phyloP scores from a whole-genome alignment of 2,329 filamentous ascomycete genomes.

The Fusarium lyarnte region DNA sequence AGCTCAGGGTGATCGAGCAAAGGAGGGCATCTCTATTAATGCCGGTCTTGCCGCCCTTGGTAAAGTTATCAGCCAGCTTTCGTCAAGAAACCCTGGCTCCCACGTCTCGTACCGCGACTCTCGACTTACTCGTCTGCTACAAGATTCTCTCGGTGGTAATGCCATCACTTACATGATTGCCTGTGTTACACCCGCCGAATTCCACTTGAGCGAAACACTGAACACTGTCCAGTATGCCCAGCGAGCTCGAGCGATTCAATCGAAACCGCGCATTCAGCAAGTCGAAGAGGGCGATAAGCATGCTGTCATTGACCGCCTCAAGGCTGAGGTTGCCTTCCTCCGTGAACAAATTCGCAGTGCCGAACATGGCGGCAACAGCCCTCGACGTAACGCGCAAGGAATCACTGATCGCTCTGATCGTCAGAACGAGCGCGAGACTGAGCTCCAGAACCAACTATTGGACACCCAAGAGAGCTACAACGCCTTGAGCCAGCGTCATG shows the following conservation, averaged over 20 bases:
- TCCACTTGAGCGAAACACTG: slow-evolving; percentile 95
- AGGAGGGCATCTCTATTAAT: slow-evolving; percentile 98
- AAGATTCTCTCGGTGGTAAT: slow-evolving; percentile 96
- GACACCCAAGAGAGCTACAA: slow-evolving; percentile 96
- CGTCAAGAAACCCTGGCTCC: slow-evolving; percentile 84
- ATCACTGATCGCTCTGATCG: slow-evolving; percentile 80
- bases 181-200: slow-evolving; percentile 95
- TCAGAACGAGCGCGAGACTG: slow-evolving; percentile 83
- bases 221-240: slow-evolving; percentile 99
- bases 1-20: slow-evolving; percentile 91
- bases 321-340: slow-evolving; percentile 92
- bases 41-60: slow-evolving; percentile 92
- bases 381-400: slow-evolving; percentile 61
- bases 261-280: slow-evolving; percentile 95
- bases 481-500: slow-evolving; percentile 89
- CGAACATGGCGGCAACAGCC: slow-evolving; percentile 62
- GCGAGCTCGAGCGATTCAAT: slow-evolving; percentile 94
- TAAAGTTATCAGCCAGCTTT: slow-evolving; percentile 98
- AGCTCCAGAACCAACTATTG: slow-evolving; percentile 92
- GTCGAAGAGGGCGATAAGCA: slow-evolving; percentile 94
- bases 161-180: slow-evolving; percentile 99
- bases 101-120: slow-evolving; percentile 99
- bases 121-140: slow-evolving; percentile 91
- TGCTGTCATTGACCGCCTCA: slow-evolving; percentile 89
- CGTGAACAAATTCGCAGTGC: slow-evolving; percentile 93